These are phyloP conservation scores for Austroboletus sp. DNA, from an alignment of 1,284 basidiomycete genomes.

Conservation along the genomic window DNA sequence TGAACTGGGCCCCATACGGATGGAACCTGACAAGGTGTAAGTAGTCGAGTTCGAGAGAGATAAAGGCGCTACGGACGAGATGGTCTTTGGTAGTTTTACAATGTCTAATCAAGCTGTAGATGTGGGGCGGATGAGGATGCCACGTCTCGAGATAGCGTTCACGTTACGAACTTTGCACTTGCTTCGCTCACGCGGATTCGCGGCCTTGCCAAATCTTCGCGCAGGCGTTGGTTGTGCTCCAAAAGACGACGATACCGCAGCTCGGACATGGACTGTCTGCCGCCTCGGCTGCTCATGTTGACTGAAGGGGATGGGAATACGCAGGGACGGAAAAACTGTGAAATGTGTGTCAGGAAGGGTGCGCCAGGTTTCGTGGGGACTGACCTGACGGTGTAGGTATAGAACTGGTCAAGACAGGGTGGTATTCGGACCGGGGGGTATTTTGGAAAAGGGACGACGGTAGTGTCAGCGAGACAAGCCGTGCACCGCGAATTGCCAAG, in stretches of 20 bases:
- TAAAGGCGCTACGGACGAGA: conserved; percentile 19
- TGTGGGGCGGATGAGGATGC: conserved; percentile 7
- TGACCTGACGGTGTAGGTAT: conserved; percentile 4
- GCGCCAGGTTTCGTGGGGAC: not conserved
- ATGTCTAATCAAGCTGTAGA: conserved; percentile 76
- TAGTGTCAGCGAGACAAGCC: conserved; percentile 14
- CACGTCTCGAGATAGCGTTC: conserved; percentile 1
- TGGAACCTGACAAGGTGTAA: conserved; percentile 54
- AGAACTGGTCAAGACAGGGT: not conserved
- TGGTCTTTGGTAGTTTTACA: conserved; percentile 85
- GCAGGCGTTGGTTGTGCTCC: conserved; percentile 88
- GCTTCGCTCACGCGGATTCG: conserved; percentile 88
- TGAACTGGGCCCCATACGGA: conserved; percentile 87
- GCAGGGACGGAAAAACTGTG: conserved; percentile 1
- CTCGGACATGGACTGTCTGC: conserved; percentile 88
- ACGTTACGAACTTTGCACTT: conserved; percentile 64
- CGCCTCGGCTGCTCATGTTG: conserved; percentile 55
- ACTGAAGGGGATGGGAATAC: conserved; percentile 3
- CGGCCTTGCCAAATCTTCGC: conserved; percentile 84
- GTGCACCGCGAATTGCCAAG: conserved; percentile 9
- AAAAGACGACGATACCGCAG: conserved; percentile 88
- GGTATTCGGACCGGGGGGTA: conserved; percentile 5
- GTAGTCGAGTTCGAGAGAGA: conserved; percentile 2
- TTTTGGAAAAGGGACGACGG: conserved; percentile 2
- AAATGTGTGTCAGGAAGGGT: conserved; percentile 3